These are phyloP conservation scores for Pythium sukuiense DNA, from an alignment of 352 stramenopile genomes.

Conservation along the genomic window DNA sequence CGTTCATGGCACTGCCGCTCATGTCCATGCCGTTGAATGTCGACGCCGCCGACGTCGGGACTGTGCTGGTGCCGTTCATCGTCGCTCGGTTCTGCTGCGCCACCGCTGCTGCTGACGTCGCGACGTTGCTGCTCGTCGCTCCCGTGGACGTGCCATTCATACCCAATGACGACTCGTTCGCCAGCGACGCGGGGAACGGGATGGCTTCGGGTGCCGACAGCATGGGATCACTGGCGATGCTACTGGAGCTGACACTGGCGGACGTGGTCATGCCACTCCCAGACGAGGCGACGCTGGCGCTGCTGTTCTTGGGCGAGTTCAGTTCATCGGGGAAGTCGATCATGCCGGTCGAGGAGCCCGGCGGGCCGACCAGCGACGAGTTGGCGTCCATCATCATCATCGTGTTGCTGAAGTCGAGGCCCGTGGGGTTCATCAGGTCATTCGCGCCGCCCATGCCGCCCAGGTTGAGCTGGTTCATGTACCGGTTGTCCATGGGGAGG, in stretches of 20 bases:
- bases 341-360: conserved; percentile 46
- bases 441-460: conserved; percentile 30
- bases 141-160: conserved; percentile 12
- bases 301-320: conserved; percentile 61
- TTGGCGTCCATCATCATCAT: conserved; percentile 65
- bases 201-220: conserved; percentile 51
- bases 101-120: conserved; percentile 1
- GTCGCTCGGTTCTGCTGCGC: conserved; percentile 14
- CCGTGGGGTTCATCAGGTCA: conserved; percentile 33
- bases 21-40: conserved; percentile 30
- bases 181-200: conserved; percentile 72
- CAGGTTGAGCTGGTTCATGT: conserved; percentile 76
- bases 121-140: not conserved
- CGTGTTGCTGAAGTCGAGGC: conserved; percentile 63
- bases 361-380: conserved; percentile 21
- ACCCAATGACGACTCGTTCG: conserved; percentile 50
- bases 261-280: conserved; percentile 19
- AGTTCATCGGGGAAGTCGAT: conserved; percentile 88
- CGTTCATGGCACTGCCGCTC: conserved; percentile 36
- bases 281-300: not conserved
- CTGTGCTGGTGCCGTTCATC: conserved; percentile 17
- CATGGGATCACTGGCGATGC: conserved; percentile 33
- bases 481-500: conserved; percentile 67
- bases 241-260: conserved; percentile 27
- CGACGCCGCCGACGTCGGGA: not conserved